These are phyloP conservation scores for Saccharomycopsis sp. DNA, from an alignment of 805 yeast genomes.

Conservation along the genomic window DNA sequence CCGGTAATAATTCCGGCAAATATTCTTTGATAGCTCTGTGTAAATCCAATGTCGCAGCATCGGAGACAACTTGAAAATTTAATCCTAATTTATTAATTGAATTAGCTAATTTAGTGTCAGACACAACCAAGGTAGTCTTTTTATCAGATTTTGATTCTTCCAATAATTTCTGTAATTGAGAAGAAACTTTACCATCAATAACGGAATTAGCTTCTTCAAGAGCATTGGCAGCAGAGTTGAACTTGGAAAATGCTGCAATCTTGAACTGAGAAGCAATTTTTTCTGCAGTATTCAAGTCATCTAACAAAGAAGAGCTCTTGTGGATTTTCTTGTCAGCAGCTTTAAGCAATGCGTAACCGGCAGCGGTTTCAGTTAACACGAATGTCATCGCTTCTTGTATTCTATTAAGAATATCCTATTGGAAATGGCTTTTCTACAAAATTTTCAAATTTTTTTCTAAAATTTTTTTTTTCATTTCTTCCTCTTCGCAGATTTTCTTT, in stretches of 20 bases:
- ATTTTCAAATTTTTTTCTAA: not conserved
- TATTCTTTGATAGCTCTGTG: constrained; percentile 94
- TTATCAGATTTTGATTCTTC: constrained; percentile 73
- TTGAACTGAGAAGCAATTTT: constrained; percentile 87
- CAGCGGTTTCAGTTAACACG: constrained; percentile 96
- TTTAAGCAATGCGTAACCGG: constrained; percentile 96
- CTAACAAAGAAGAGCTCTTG: constrained; percentile 67
- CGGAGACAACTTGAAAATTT: constrained; percentile 82
- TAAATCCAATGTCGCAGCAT: constrained; percentile 89
- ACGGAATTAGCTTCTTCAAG: constrained; percentile 90
- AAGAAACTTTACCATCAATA: constrained; percentile 89
- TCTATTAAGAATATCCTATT: too few relatives aligned
- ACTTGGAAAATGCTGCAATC: constrained; percentile 92
- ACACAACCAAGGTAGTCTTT: constrained; percentile 80
- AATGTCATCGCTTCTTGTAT: constrained; percentile 49
- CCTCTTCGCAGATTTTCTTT: too few relatives aligned
- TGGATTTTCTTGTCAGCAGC: constrained; percentile 96
- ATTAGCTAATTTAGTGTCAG: constrained; percentile 93
- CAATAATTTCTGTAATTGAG: constrained; percentile 69
- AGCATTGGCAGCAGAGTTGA: constrained; percentile 90
- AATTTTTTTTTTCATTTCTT: constrained; percentile 2
- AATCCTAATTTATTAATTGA: constrained; percentile 92
- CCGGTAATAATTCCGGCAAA: constrained; percentile 90
- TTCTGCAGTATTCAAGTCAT: constrained; percentile 75
- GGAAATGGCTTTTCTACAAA: not conserved